phyloP scores from a whole-genome alignment of 2,329 filamentous ascomycete genomes.

The Penicillium sp. region DNA sequence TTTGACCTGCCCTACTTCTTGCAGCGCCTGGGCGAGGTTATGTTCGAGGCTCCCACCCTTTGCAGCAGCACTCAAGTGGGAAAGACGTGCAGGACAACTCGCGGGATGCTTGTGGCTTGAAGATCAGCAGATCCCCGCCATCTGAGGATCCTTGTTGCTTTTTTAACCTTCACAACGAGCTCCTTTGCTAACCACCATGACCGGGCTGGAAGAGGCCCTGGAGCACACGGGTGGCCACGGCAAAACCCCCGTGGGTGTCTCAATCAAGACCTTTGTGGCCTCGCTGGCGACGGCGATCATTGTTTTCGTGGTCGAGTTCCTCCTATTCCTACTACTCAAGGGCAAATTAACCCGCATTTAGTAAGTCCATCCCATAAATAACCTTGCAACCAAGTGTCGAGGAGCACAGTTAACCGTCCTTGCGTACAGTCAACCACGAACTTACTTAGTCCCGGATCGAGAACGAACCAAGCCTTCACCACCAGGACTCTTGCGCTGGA shows the following conservation, averaged over 20 bases:
- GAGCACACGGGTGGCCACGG: conserved; percentile 35
- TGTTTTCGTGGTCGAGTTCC: conserved; percentile 59
- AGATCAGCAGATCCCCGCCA: not conserved
- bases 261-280: conserved; percentile 55
- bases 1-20: not conserved
- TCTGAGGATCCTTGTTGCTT: not conserved
- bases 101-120: not conserved
- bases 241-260: conserved; percentile 35
- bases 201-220: conserved; percentile 32
- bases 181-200: conserved; percentile 17
- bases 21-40: not conserved
- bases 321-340: conserved; percentile 70
- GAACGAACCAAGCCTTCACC: conserved; percentile 76
- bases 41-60: not conserved
- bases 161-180: not conserved
- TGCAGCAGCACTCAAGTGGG: not conserved
- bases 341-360: conserved; percentile 79
- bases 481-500: conserved; percentile 51
- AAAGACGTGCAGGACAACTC: not conserved
- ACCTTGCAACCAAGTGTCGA: not conserved
- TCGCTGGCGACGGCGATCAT: conserved; percentile 60
- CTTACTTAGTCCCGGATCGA: conserved; percentile 78
- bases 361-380: conserved; percentile 47
- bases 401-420: conserved; percentile 4
- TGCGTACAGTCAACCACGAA: conserved; percentile 65